Evolutionary conservation across 2,329 filamentous ascomycete genomes (phyloP), one percentile per base, ranked within the genome.

Genomic region (Penicillium sp.): DNA sequence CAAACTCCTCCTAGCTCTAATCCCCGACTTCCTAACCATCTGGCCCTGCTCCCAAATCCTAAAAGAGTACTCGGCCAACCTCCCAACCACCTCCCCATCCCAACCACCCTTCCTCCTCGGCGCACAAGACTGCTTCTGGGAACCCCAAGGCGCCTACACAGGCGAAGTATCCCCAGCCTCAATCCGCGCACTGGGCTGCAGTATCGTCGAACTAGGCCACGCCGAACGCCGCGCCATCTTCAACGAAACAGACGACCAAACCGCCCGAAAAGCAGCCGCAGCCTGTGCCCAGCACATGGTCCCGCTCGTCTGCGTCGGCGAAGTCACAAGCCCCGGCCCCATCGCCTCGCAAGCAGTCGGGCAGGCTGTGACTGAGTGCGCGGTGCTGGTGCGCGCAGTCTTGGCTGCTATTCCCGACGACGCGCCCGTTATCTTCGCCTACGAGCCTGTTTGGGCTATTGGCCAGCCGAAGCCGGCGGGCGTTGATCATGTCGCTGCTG

Each of bases 401-500:
- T 69, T 94, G 49, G 75, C 75, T 1, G 81, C 79, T 0, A 76
- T 93, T 8, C 80, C 85, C 0, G 77, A 77, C 12, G 78, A 84
- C 16, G 82, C 85, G 0, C 86, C 91, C 46, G 81, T 94, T 6
- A 82, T 93, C 7, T 80, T 95, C 54, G 90, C 90, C 1, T 95
- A 95, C 68, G 90, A 95, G 76, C 90, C 90, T 8, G 89, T 94
- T 1, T 95, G 90, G 90, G 90, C 90, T 1, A 95, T 94, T 71
- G 90, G 90, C 0, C 86, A 89, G 10, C 77, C 81, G 1, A 78
- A 86, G 65, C 90, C 90, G 3, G 90, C 90, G 0, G 81, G 81
- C 8, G 82, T 86, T 18, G 85, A 86, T 58, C 87, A 95, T 68
- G 88, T 95, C 0, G 81, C 87, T 4, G 81, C 79, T 37, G 89